Percentiles rank a stretch among this genome's conserved stretches.
phyloP scores from a whole-genome alignment of 179 eudicot genomes.

The Spergularia azorica region DNA sequence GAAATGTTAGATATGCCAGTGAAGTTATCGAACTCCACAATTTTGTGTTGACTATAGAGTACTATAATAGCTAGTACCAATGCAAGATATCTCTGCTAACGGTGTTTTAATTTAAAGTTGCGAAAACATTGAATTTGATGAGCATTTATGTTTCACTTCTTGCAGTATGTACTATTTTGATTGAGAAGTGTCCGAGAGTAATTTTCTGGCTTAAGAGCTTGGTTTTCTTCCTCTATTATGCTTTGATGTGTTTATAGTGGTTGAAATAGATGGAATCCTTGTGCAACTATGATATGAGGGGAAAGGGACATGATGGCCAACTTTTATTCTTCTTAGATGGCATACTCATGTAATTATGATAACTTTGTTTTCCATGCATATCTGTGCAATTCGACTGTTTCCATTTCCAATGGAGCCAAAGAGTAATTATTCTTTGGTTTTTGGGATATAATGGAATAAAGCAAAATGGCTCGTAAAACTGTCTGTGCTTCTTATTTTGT shows the following conservation, averaged over 20 bases:
- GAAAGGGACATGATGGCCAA: too few relatives aligned
- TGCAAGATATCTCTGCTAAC: not conserved
- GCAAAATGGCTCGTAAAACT: too few relatives aligned
- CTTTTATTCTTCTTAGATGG: not conserved
- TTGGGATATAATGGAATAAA: too few relatives aligned
- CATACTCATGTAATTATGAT: not conserved
- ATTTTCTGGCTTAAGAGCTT: not conserved
- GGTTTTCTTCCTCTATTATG: not conserved
- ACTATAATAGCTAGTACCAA: not conserved
- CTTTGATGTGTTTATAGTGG: conserved; percentile 1
- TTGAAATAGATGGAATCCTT: not conserved
- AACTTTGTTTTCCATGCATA: not conserved
- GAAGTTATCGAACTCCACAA: not conserved
- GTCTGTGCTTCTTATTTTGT: too few relatives aligned
- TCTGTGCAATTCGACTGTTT: not conserved
- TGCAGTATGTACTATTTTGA: not conserved
- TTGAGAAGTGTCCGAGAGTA: not conserved
- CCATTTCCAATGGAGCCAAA: too few relatives aligned
- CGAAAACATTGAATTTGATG: not conserved
- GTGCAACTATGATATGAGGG: not conserved
- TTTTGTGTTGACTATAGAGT: conserved; percentile 3
- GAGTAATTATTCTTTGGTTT: too few relatives aligned
- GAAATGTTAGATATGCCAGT: not conserved
- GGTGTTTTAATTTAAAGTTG: not conserved
- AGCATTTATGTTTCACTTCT: not conserved